Base-by-base conservation (phyloP, 2,329 filamentous ascomycete species). In the Fusarium goolgardi region DNA sequence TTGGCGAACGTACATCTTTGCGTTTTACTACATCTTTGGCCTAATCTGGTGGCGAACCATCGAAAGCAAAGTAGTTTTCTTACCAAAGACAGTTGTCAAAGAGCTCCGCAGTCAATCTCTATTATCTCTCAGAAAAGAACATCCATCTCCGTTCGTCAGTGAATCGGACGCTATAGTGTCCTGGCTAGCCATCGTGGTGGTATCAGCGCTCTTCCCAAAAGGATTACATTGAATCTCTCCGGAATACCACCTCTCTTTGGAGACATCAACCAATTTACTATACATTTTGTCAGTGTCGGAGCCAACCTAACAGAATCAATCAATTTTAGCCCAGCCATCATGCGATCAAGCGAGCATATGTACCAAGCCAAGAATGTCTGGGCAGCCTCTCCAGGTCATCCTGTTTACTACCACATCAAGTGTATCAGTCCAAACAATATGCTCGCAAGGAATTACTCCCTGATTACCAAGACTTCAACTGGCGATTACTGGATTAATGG, bases 161-260 rank as follows among this genome's bases (percentile, higher is more conserved):
- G 47, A 63, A 18, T 39, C 59, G 1, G 61, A 64, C n/a, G 16
- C n/a, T 0, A 40, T 63, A 10, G 20, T 21, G n/a, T 37, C 62
- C 5, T 65, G 62, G 62, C 11, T 65, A 2, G 25, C 53, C 1
- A 32, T 63, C 9, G 7, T 5, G 18, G 35, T 39, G 7, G 13
- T 32, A 7, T 45, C 52, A 8, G 47, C 52, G 2, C 31, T 54
- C 4, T 63, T 63, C 7, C 39, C 53, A 10, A 23, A n/a, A 18
- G 47, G 27, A 3, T 37, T 15, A 25, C 55, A 9, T 25, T 55
- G 7, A 40, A 52, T 1, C 21, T 46, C 0, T 47, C 43, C 5
- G 60, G 63, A 11, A n/a, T 65, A 8, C 55, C 62, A 2, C 62
- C 62, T 3, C 2, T 66, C 4, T 66, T 60, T 31, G 63, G 63